Base-by-base conservation (phyloP, 495 filamentous ascomycete genomes). In the Daldinia loculata region DNA sequence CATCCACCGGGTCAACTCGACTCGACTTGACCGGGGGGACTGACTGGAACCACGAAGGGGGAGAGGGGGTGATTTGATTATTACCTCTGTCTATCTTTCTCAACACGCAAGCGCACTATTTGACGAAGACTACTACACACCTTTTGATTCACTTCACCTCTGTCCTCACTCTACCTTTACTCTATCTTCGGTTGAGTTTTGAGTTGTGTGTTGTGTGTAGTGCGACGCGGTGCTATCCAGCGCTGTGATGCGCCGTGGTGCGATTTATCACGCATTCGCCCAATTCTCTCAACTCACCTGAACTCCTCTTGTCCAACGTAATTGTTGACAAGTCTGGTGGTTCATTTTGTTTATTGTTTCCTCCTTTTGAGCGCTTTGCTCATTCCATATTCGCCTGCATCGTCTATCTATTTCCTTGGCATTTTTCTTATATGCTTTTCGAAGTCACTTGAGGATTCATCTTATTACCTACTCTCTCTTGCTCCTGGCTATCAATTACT, bases 41-140 rank as follows among this genome's bases (percentile, higher is more conserved):
- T 57, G 36, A 71, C 63, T 72, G 64, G 69, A 64, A 53, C 50
- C 24, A 30, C 12, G 30, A 67, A 63, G 45, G 32, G 51, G 39
- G 51, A 29, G 26, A 45, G 56, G 38, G 36, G 19, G 11, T 34
- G 36, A 67, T 52, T 58, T 71, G 52, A 61, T 64, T 58, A 60
- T 61, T 56, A 22, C 9, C 58, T n/a, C n/a, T n/a, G 12, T 53
- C 50, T 30, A 48, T 48, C 50, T 53, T n/a, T 52, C 14, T 53
- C 50, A 24, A 34, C 55, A 59, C 39, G 61, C 68, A 67, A 63
- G 63, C 69, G 69, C 63, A 63, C 56, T 32, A 65, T 43, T 70
- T 22, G 24, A 65, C 19, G 30, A 41, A 17, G 26, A 53, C 26
- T 14, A 53, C 5, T 19, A 64, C 41, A 27, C 26, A 52, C 29